phyloP scores from a whole-genome alignment of 169 alveolate genomes.

The Perkinsus olseni region DNA sequence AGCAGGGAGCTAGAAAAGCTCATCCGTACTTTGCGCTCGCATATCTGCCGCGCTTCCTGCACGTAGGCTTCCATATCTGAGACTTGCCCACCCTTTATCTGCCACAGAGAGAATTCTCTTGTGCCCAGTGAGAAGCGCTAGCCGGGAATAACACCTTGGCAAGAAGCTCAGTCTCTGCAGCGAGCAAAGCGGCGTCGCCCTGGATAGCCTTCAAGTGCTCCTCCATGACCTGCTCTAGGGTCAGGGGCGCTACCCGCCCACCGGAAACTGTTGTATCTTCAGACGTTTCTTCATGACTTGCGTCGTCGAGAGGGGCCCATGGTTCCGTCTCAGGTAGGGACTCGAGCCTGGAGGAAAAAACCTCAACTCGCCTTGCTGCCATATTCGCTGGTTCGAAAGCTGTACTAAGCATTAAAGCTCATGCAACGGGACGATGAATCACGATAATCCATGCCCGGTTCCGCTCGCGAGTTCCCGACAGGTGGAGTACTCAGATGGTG shows the following conservation, averaged over 20 bases:
- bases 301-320: conserved; percentile 40
- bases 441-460: no score
- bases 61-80: not conserved
- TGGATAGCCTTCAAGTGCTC: conserved; percentile 57
- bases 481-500: no score
- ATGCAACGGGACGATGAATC: no score
- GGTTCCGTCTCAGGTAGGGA: conserved; percentile 26
- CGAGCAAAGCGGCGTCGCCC: conserved; percentile 55
- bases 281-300: not conserved
- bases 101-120: not conserved
- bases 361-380: no score
- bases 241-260: not conserved
- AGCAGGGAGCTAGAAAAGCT: no score
- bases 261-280: no score
- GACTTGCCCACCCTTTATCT: not conserved
- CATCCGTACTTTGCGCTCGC: not conserved
- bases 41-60: not conserved
- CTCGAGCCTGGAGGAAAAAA: no score
- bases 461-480: no score
- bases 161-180: conserved; percentile 57
- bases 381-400: no score
- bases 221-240: conserved; percentile 45
- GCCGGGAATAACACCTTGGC: conserved; percentile 24
- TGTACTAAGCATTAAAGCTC: no score
- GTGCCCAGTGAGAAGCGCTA: no score